These are phyloP conservation scores for Russula vinacea DNA, from an alignment of 768 basidiomycete species.

Conservation along the genomic window DNA sequence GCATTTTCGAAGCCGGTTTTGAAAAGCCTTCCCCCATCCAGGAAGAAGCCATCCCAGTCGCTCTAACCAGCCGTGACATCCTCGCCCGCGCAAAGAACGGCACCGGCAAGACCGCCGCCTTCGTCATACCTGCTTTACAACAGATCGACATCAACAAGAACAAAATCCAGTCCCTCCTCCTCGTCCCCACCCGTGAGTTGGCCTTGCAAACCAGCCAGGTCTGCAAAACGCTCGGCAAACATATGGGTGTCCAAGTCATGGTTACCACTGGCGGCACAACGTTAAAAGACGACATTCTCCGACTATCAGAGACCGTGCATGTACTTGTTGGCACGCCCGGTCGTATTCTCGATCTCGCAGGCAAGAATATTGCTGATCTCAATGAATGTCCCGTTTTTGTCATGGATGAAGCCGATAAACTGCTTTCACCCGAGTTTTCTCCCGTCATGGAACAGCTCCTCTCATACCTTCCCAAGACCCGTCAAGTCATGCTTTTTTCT, in stretches of 20 bases:
- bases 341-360: constrained; percentile 89
- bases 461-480: constrained; percentile 72
- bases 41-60: constrained; percentile 97
- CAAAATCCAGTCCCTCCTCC: constrained; percentile 94
- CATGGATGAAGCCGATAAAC: constrained; percentile 99
- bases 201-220: constrained; percentile 99
- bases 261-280: constrained; percentile 98
- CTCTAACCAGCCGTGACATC: constrained; percentile 89
- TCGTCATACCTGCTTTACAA: constrained; percentile 95
- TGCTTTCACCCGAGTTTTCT: constrained; percentile 94
- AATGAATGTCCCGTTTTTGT: constrained; percentile 94
- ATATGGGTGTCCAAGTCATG: constrained; percentile 96
- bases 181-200: constrained; percentile 98
- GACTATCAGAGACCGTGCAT: constrained; percentile 85
- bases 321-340: constrained; percentile 97
- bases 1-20: constrained; percentile 97
- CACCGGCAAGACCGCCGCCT: constrained; percentile 97
- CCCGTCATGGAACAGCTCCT: constrained; percentile 98
- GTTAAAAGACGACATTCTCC: constrained; percentile 95
- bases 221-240: constrained; percentile 94
- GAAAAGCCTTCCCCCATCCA: constrained; percentile 97
- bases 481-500: constrained; percentile 99
- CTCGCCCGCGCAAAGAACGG: constrained; percentile 96
- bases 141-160: constrained; percentile 77
- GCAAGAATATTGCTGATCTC: constrained; percentile 91